A percentile compares a stretch with the other conserved stretches of the same genome.
Conservation (phyloP, 1,139 yeast genomes). For the Taiozyma sp. region DNA sequence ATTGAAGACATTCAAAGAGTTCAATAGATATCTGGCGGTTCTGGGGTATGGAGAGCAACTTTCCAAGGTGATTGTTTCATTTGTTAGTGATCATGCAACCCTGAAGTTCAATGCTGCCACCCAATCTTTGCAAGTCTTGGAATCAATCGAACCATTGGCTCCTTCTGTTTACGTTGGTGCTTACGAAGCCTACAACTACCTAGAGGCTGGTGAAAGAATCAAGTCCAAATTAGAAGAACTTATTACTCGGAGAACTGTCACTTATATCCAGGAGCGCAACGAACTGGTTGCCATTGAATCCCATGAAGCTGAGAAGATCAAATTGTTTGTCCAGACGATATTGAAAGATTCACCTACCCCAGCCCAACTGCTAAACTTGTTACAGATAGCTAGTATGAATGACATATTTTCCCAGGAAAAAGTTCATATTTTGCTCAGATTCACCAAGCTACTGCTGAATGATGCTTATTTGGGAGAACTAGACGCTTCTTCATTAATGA, state of each 20-base stretch:
- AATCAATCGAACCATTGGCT: constrained; percentile 1
- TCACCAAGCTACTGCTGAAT: neutral
- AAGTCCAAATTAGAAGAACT: neutral
- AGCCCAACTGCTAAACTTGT: neutral
- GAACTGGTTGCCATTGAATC: neutral
- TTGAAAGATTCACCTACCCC: neutral
- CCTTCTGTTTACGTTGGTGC: constrained; percentile 8
- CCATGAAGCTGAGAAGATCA: neutral
- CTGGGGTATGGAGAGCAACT: constrained; percentile 17
- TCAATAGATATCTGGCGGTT: constrained; percentile 11
- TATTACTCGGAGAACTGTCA: neutral
- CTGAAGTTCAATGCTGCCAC: neutral
- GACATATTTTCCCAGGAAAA: neutral
- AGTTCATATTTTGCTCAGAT: neutral
- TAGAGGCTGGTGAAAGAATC: neutral
- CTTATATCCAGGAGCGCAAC: neutral
- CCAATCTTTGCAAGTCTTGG: neutral
- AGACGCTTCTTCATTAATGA: neutral
- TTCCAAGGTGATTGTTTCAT: constrained; percentile 4
- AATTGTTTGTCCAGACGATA: neutral
- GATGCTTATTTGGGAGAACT: neutral
- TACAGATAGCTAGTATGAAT: neutral
- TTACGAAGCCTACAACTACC: constrained; percentile 1
- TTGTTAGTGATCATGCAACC: constrained; percentile 3
- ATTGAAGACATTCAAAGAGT: constrained; percentile 8